Evolutionary conservation across 106 monocot species (phyloP), one percentile per base, ranked within the genome.

Genomic region (Agapanthus africanus): DNA sequence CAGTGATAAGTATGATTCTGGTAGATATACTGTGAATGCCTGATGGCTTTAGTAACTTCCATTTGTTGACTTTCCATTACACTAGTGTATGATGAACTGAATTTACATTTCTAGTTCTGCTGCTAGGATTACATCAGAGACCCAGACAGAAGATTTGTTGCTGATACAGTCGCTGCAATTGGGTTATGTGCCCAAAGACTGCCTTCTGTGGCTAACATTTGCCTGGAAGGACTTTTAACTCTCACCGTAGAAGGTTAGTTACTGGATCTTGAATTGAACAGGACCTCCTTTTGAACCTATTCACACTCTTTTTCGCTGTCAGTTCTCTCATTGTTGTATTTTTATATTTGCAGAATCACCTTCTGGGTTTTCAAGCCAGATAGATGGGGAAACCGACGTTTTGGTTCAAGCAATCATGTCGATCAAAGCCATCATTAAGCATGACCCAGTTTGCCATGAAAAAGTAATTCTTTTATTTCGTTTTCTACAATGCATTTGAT

Each of bases 341-440:
- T 6, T 37, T 18, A 41, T 74, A 36, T 68, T n/a, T 75, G 16
- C 82, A 92, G 92, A 83, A 72, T 88, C 89, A 68, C 79, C 71
- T 35, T 35, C 84, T 26, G 50, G 62, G 46, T 64, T 40, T 72
- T 54, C 28, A 18, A 40, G 33, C 73, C 65, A 70, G 33, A 26
- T 80, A 68, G 81, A 93, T 73, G 81, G 70, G 16, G 87, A 93
- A 78, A 79, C 78, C 62, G 74, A 50, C 78, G 77, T 99, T 60
- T 77, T 99, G 82, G 84, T 99, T 74, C 87, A 92, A 87, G 87
- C 97, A 73, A 83, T 99, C 64, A 83, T 93, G 78, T 93, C 97
- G 26, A 79, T 99, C 49, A 90, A 83, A 79, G 72, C 79, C 38
- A 90, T 93, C 65, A 63, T 99, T 32, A 85, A 82, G 63, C 84